A percentile compares a stretch with the other conserved stretches of the same genome.
Conservation (phyloP, 345 rosid species). For the Citrus maxima region DNA sequence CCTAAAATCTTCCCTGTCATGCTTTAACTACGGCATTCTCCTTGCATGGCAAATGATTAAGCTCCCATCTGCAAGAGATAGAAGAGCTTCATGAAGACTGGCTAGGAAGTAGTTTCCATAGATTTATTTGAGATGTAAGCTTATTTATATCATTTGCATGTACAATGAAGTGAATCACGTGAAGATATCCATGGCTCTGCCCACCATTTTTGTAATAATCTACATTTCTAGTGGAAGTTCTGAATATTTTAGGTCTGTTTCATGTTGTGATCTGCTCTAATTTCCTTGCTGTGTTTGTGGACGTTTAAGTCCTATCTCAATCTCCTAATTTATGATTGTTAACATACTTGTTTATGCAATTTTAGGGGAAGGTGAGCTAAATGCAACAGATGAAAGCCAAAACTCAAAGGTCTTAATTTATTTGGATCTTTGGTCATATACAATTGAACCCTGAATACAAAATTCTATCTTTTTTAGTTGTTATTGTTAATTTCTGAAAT, state of each 20-base stretch:
- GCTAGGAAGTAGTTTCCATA: not conserved
- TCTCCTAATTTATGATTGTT: conserved; percentile 13
- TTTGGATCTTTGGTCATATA: conserved; percentile 18
- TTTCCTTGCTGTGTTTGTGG: not conserved
- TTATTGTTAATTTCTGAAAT: not conserved
- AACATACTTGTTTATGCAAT: conserved; percentile 18
- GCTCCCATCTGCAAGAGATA: not conserved
- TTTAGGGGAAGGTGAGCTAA: conserved; percentile 48
- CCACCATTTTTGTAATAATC: not conserved
- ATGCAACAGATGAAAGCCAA: conserved; percentile 30
- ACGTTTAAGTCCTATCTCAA: not conserved
- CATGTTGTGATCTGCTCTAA: not conserved
- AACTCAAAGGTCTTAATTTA: conserved; percentile 47
- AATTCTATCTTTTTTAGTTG: not conserved
- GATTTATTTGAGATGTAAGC: not conserved
- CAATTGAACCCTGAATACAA: conserved; percentile 2
- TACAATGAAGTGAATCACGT: not conserved
- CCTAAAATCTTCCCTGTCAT: not conserved
- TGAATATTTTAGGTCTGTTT: not conserved
- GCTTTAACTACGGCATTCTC: not conserved
- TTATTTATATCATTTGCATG: not conserved
- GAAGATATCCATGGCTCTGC: not conserved
- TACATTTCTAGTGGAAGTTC: not conserved
- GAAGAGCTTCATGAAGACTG: not conserved
- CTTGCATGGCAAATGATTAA: not conserved